phyloP scores from a whole-genome alignment of 2,329 filamentous ascomycete genomes.

The Fusarium sarcochroum region DNA sequence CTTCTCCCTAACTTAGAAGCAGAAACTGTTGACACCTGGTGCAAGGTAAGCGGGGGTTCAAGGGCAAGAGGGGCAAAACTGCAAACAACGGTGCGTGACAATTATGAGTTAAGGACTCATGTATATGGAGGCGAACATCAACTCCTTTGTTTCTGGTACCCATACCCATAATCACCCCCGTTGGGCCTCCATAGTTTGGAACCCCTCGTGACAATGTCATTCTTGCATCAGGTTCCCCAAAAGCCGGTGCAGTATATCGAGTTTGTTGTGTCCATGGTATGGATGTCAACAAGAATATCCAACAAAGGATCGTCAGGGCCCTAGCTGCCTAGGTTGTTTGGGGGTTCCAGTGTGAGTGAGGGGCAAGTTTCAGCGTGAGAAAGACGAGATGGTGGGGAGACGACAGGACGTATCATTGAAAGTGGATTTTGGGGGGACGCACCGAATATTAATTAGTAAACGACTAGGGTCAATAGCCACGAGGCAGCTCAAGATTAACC shows the following conservation, averaged over 20 bases:
- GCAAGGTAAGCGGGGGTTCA: slow-evolving; percentile 24
- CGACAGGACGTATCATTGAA: slow-evolving; percentile 26
- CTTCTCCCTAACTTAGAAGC: neutral
- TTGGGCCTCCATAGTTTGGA: no score
- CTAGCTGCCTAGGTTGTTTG: slow-evolving; percentile 34
- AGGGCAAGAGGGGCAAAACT: slow-evolving; percentile 11
- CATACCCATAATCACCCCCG: neutral
- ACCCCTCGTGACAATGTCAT: neutral
- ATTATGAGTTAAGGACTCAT: slow-evolving; percentile 5
- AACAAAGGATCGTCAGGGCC: slow-evolving; percentile 46
- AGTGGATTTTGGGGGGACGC: slow-evolving; percentile 24
- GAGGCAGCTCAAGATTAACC: slow-evolving; percentile 19
- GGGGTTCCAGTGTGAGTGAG: slow-evolving; percentile 34
- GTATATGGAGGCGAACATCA: slow-evolving; percentile 1
- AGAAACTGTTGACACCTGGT: slow-evolving; percentile 24
- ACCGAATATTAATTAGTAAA: slow-evolving; percentile 13
- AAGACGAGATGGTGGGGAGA: slow-evolving; percentile 24
- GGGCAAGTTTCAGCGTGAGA: slow-evolving; percentile 44
- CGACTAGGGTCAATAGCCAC: slow-evolving; percentile 20
- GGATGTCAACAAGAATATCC: slow-evolving; percentile 14
- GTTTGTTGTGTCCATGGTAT: slow-evolving; percentile 23
- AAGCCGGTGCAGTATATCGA: neutral
- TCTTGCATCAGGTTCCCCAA: neutral
- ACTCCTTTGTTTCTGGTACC: slow-evolving; percentile 11
- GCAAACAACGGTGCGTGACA: slow-evolving; percentile 22